Evolutionary conservation across 2,329 filamentous ascomycete genomes (phyloP), one percentile per base, ranked within the genome.

Genomic region (Talaromyces sp.): DNA sequence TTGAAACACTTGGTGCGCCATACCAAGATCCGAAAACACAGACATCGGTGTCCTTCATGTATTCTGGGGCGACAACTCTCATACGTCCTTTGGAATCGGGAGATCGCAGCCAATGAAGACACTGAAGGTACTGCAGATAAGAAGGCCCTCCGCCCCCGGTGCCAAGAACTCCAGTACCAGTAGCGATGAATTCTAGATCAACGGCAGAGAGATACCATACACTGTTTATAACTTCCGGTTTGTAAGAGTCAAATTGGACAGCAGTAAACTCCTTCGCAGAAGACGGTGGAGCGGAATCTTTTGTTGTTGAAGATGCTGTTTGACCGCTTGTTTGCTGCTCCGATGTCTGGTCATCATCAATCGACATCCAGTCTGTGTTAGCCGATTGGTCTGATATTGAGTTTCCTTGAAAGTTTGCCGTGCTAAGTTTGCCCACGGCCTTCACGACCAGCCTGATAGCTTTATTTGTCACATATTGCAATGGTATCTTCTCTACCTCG

Each of bases 71-170:
- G 31, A 67, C 63, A 33, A 67, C 54, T 47, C 57, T 45, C 57
- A 65, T 62, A 15, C 60, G 74, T 73, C 57, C 76, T 71, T 73
- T 17, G 0, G 66, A 59, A n/a, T 65, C 58, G 1, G 62, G 37
- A 22, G 74, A 77, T n/a, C 74, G 71, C 10, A 82, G 69, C 6
- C 72, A 71, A 31, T 79, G 72, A 19, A 82, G 68, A 11, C 77
- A 74, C 66, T 82, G 80, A 41, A 85, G 72, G 33, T 81, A 83
- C 63, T 82, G 79, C n/a, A 76, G 72, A 66, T 80, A 80, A 11
- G 79, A 74, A 45, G 78, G 75, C 2, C 78, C 78, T n/a, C 78
- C 77, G 15, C 78, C 77, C 13, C 78, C 78, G 9, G 74, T 77
- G 1, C 77, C 78, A 0, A 79, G 70, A 1, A 80, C 70, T 25